Base-by-base conservation (phyloP, 2,329 filamentous ascomycete genomes). In the Sarocladium strictum region DNA sequence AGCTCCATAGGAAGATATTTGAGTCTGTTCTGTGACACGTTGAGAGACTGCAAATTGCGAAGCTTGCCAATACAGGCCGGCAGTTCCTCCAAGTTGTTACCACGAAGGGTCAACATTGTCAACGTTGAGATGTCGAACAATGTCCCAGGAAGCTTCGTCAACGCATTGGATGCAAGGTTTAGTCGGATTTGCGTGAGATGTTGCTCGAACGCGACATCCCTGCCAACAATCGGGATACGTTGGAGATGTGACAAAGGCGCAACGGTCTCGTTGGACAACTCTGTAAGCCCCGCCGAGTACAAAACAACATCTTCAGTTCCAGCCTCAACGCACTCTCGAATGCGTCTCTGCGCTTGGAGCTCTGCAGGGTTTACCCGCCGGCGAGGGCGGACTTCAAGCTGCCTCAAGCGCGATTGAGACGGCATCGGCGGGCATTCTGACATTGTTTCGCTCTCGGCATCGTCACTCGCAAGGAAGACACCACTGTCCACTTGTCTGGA, bases 401-500 rank as follows among this genome's bases (percentile, higher is more conserved):
- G 72, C 0, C 72, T 71, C 15, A 77, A 61, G 54, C 64, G 71
- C 32, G 71, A 59, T 55, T 67, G 65, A 4, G 63, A 57, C 23
- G 67, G 61, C n/a, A 62, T 53, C 24, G 67, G 65, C 10, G 71
- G 57, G 2, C 59, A 60, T 3, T 72, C 71, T 50, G 67, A 55
- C 23, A 65, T 54, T 26, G 74, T 72, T 23, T 76, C 73, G 15
- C 70, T 69, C 53, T 81, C 77, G 11, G 73, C 69, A 29, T 64
- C 69, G 56, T 87, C 85, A 58, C 82, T 86, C 3, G 78, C 82
- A 71, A 90, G 77, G 69, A 79, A 90, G 2, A 90, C 79, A 52
- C 84, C 85, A 65, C 85, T 89, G 67, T 90, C 87, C 55, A 80
- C 71, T 59, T 86, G 81, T 53, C 83, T 76, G 61, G 75, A 71